Evolutionary conservation across 805 yeast species (phyloP).

Genomic region (Kodamaea kaohsiungensis): DNA sequence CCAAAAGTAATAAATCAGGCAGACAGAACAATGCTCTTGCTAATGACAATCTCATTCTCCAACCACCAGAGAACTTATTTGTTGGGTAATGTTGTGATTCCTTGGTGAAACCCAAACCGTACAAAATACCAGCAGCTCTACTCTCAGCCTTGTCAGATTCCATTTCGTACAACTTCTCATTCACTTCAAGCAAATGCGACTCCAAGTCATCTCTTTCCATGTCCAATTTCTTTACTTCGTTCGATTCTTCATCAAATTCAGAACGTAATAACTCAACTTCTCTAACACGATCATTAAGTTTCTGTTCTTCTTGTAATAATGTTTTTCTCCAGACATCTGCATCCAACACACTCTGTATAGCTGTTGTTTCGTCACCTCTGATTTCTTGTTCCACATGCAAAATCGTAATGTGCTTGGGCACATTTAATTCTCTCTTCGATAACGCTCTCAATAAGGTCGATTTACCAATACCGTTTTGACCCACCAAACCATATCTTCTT

Average conservation of each 20-base stretch:
- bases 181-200: conserved; percentile 72
- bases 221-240: conserved; percentile 77
- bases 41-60: conserved; percentile 99
- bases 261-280: conserved; percentile 71
- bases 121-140: conserved; percentile 90
- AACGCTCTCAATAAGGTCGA: conserved; percentile 90
- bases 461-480: conserved; percentile 99
- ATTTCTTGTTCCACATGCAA: conserved; percentile 98
- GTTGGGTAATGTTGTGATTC: conserved; percentile 84
- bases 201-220: conserved; percentile 89
- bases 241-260: conserved; percentile 70
- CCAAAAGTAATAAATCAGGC: conserved; percentile 89
- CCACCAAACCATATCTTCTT: conserved; percentile 94
- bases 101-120: conserved; percentile 89
- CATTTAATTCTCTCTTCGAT: conserved; percentile 88
- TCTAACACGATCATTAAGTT: conserved; percentile 68
- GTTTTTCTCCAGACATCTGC: conserved; percentile 99
- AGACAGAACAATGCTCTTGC: conserved; percentile 98
- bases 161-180: conserved; percentile 84
- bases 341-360: conserved; percentile 93
- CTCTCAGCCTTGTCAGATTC: conserved; percentile 98
- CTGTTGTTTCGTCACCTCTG: conserved; percentile 87
- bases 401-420: conserved; percentile 94
- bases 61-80: conserved; percentile 97
- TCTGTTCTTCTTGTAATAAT: conserved; percentile 71